phyloP scores from a whole-genome alignment of 2,329 filamentous ascomycete species.

The Ascosphaera pollenicola region DNA sequence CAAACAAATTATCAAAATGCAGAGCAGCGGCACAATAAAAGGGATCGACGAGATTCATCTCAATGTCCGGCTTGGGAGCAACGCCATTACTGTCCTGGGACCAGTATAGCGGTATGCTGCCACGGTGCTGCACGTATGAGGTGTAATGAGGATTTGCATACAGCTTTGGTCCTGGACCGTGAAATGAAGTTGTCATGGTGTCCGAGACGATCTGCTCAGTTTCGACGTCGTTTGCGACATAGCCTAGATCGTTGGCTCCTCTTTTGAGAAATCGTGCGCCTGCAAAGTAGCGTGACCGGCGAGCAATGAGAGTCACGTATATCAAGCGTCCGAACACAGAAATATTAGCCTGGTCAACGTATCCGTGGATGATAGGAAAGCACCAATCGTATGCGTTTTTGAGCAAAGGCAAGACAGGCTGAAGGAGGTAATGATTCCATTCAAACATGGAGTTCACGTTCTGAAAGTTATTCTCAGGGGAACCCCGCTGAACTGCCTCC shows the following conservation, averaged over 20 bases:
- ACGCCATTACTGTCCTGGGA: constrained; percentile 91
- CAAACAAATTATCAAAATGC: constrained; percentile 87
- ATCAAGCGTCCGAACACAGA: constrained; percentile 73
- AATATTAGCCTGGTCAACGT: constrained; percentile 73
- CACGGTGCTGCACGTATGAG: constrained; percentile 89
- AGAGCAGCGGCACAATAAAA: constrained; percentile 85
- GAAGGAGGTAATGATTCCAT: constrained; percentile 81
- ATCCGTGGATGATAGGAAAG: constrained; percentile 83
- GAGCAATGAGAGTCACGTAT: constrained; percentile 82
- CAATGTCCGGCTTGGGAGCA: constrained; percentile 87
- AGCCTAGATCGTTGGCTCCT: constrained; percentile 80
- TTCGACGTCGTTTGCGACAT: constrained; percentile 96
- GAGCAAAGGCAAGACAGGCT: constrained; percentile 46
- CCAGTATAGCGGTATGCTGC: constrained; percentile 94
- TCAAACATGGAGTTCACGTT: constrained; percentile 92
- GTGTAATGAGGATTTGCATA: constrained; percentile 84
- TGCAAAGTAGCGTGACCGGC: constrained; percentile 80
- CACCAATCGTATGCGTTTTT: constrained; percentile 89
- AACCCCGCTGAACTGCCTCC: constrained; percentile 42
- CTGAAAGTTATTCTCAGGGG: constrained; percentile 33
- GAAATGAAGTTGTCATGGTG: constrained; percentile 82
- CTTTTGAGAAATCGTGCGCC: constrained; percentile 87
- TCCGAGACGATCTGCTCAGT: constrained; percentile 97
- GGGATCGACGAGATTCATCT: constrained; percentile 84
- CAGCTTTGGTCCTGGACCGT: constrained; percentile 64